Evolutionary conservation across 176 grass and related monocot genomes (phyloP), one percentile per base, ranked within the genome.

Genomic region (Triticum urartu): DNA sequence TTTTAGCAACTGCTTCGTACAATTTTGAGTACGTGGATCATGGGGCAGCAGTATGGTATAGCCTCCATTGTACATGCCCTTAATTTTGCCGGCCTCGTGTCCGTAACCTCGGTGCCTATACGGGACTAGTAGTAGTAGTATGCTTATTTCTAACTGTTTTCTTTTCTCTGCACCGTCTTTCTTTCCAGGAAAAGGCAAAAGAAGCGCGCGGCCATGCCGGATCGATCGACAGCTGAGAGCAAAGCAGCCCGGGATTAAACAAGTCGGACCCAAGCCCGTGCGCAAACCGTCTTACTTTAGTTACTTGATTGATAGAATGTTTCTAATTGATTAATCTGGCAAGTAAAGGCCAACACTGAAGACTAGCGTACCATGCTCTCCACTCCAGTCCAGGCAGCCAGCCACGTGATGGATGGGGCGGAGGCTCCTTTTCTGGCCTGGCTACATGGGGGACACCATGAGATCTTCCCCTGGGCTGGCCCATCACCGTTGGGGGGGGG

Each of bases 351-450:
- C 11, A 17, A 56, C 17, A 56, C 17, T 56, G 52, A 18, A 6
- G 1, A 0, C 79, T 79, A 10, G 36, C 17, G 58, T 28, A 34
- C 65, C 6, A 40, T 71, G 2, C 22, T 54, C 4, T 76, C 25
- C 26, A 18, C 2, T 15, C 13, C 47, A 48, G 45, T 52, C 48
- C 50, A 54, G 28, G 1, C 28, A 28, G 18, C 7, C 54, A 36
- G 30, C 76, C 20, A 78, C 21, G 75, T 36, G 30, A 67, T 64
- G 62, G 30, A 68, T 64, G 62, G 24, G 24, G 62, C 22, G 25
- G 63, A 14, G 33, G 68, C 65, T 89, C 61, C 88, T 89, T 89
- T 89, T 77, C 63, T 61, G 25, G 88, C 88, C 63, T 89, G 88
- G 48, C 14, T 39, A 45, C 68, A 52, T 15, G 14, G 33, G 68